Evolutionary conservation across 2,329 filamentous ascomycete genomes (phyloP).

Genomic region (Paecilomyces dactylethromorphus): DNA sequence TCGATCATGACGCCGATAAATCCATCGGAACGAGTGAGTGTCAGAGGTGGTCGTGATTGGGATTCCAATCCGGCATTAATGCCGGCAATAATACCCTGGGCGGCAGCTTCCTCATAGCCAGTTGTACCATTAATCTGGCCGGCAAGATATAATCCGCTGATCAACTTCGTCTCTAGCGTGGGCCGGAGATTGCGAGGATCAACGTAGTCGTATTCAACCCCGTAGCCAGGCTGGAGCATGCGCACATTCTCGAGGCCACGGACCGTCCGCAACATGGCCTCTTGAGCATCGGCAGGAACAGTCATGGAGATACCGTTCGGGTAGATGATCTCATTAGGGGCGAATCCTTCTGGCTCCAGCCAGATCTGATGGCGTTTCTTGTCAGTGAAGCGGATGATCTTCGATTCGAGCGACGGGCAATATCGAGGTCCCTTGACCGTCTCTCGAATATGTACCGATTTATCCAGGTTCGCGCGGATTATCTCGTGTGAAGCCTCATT

Average conservation of each 20-base stretch:
- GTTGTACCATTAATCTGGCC: constrained; percentile 98
- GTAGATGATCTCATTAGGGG: constrained; percentile 76
- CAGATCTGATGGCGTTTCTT: constrained; percentile 83
- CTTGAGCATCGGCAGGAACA: constrained; percentile 79
- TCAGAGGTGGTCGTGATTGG: constrained; percentile 57
- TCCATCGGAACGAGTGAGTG: constrained; percentile 73
- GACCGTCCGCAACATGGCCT: constrained; percentile 77
- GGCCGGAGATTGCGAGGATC: constrained; percentile 81
- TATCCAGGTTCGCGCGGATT: constrained; percentile 82
- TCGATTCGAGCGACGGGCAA: constrained; percentile 91
- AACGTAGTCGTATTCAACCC: constrained; percentile 97
- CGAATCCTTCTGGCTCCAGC: constrained; percentile 94
- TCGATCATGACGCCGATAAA: constrained; percentile 99
- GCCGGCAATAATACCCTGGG: constrained; percentile 85
- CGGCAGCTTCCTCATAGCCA: constrained; percentile 94
- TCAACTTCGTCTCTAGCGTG: constrained; percentile 91
- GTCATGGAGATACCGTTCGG: constrained; percentile 98
- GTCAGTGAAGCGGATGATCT: constrained; percentile 79
- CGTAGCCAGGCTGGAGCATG: constrained; percentile 94
- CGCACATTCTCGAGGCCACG: constrained; percentile 78
- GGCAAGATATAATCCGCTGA: constrained; percentile 80
- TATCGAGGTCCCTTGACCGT: constrained; percentile 91
- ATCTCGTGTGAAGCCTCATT: constrained; percentile 77
- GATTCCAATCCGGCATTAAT: constrained; percentile 87
- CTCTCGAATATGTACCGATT: constrained; percentile 93